phyloP scores from a whole-genome alignment of 257 asterid species.

The Petunia axillaris region DNA sequence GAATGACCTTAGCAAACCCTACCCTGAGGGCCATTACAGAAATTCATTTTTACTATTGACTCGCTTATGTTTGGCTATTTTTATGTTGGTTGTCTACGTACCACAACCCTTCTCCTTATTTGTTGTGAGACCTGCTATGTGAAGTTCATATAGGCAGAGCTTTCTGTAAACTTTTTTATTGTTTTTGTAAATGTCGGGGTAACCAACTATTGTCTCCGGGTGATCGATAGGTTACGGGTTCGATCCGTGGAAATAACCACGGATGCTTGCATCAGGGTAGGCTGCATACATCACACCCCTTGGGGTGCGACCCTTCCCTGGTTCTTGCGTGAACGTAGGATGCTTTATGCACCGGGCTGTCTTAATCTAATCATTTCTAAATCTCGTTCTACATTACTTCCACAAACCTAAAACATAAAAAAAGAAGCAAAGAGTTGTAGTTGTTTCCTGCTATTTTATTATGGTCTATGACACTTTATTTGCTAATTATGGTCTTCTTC shows the following conservation, averaged over 20 bases:
- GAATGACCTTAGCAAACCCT: neutral
- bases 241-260: too few species aligned
- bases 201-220: neutral
- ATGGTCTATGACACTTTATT: neutral
- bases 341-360: neutral
- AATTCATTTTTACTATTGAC: neutral
- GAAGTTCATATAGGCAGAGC: neutral
- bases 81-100: neutral
- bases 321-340: too few species aligned
- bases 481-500: neutral
- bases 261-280: too few species aligned
- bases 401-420: neutral
- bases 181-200: neutral
- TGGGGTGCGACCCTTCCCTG: too few species aligned
- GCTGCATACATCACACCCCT: too few species aligned
- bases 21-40: neutral
- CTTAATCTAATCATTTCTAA: neutral
- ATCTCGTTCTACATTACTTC: neutral
- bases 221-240: too few species aligned
- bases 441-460: slow-evolving; percentile 3
- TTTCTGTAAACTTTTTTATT: neutral
- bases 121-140: neutral
- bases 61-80: neutral
- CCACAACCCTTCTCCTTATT: slow-evolving; percentile 8
- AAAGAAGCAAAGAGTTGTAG: neutral